Evolutionary conservation across 139 green algal genomes (phyloP).

Genomic region (Coelastrella sp.): DNA sequence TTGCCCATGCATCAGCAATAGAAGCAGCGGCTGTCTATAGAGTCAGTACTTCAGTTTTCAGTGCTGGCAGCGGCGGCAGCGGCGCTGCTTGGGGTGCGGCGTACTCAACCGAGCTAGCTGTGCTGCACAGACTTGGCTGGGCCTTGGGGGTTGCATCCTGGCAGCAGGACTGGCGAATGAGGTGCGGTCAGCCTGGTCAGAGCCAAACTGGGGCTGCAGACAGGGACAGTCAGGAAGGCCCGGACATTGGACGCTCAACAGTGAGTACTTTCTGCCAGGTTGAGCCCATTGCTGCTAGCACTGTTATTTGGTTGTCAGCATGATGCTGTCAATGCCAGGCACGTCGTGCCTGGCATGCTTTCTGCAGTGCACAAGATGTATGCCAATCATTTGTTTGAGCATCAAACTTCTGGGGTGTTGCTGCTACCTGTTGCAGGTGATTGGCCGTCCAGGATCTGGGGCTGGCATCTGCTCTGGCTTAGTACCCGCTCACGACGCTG

Average conservation of each 20-base stretch:
- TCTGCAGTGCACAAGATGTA: neutral
- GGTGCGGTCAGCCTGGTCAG: neutral
- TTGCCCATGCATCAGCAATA: neutral
- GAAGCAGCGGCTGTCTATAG: neutral
- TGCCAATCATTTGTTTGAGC: neutral
- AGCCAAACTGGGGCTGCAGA: too few relatives aligned
- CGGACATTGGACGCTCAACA: too few relatives aligned
- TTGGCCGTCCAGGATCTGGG: neutral
- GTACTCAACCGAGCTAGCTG: neutral
- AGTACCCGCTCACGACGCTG: neutral
- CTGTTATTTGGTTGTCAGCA: neutral
- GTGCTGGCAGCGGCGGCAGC: neutral
- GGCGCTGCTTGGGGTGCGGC: neutral
- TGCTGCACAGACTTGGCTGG: slow-evolving; percentile 17
- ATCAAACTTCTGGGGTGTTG: too few relatives aligned
- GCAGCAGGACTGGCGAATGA: slow-evolving; percentile 27
- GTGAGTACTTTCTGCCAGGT: too few relatives aligned
- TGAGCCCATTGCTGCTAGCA: too few relatives aligned
- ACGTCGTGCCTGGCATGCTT: neutral
- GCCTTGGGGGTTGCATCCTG: slow-evolving; percentile 1
- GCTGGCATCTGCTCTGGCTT: neutral
- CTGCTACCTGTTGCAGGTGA: neutral
- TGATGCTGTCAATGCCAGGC: neutral
- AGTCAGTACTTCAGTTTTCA: neutral
- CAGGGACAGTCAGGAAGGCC: too few relatives aligned